phyloP scores from a whole-genome alignment of 192 early-diverging fungal species.

The Jimgerdemannia flammicorona region DNA sequence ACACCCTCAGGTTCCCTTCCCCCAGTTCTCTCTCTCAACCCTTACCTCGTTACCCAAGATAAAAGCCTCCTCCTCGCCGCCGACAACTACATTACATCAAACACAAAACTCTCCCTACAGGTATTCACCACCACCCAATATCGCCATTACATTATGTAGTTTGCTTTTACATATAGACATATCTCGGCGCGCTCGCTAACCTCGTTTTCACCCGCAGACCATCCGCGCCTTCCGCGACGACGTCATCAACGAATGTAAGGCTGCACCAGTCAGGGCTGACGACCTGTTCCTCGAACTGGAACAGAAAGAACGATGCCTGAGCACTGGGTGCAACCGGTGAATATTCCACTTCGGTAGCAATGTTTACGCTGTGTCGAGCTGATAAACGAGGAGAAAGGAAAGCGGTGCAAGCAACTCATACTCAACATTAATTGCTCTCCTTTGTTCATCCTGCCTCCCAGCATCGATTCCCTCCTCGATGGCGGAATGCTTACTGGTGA shows the following conservation, averaged over 20 bases:
- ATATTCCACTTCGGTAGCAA: not conserved
- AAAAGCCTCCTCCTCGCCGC: not conserved
- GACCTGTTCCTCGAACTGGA: not conserved
- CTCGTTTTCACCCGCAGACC: not conserved
- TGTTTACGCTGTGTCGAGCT: not conserved
- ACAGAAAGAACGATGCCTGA: not conserved
- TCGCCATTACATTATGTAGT: not conserved
- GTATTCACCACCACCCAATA: not conserved
- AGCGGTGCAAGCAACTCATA: not conserved
- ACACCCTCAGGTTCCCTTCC: not conserved
- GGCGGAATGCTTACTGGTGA: slow-evolving; percentile 14
- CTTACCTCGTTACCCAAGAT: not conserved
- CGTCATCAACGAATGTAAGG: not conserved
- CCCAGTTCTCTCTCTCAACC: not conserved
- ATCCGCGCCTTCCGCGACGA: not conserved
- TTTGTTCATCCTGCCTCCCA: not conserved
- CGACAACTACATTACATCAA: not conserved
- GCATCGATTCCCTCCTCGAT: slow-evolving; percentile 10
- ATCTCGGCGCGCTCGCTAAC: too few relatives aligned
- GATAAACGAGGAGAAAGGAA: not conserved
- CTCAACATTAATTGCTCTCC: not conserved
- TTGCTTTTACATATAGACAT: not conserved
- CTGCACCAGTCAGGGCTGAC: not conserved
- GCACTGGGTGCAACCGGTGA: not conserved
- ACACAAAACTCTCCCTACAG: not conserved